Evolutionary conservation across 1,284 basidiomycete species (phyloP).

Genomic region (Apiotrichum laibachii): DNA sequence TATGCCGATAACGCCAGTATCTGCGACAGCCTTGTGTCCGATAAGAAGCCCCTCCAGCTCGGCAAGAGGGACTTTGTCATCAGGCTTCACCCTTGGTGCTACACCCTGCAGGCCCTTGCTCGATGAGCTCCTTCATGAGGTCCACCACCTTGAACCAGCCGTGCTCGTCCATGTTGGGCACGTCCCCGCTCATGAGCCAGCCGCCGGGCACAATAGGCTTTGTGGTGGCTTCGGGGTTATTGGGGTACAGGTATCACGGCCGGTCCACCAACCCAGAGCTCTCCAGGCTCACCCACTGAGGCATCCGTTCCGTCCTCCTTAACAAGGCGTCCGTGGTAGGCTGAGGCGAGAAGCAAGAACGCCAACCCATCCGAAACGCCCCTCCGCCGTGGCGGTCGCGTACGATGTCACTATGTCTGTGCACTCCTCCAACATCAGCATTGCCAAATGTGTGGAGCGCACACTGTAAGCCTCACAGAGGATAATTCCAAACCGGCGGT

Average conservation of each 20-base stretch:
- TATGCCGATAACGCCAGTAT: constrained; percentile 69
- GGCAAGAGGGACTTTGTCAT: constrained; percentile 64
- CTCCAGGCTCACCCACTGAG: constrained; percentile 63
- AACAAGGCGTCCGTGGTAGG: constrained; percentile 75
- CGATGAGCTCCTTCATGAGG: constrained; percentile 72
- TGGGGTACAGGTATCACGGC: constrained; percentile 72
- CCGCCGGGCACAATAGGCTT: constrained; percentile 61
- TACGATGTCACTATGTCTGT: constrained; percentile 31
- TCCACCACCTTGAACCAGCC: constrained; percentile 55
- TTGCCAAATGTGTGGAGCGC: constrained; percentile 31
- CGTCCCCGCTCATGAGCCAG: constrained; percentile 83
- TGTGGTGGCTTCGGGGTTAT: constrained; percentile 65
- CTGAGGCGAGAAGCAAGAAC: constrained; percentile 69
- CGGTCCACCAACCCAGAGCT: constrained; percentile 75
- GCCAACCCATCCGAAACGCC: constrained; percentile 64
- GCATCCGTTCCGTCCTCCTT: constrained; percentile 54
- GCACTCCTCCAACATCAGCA: constrained; percentile 43
- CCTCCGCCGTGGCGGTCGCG: constrained; percentile 17
- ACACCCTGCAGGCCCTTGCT: constrained; percentile 54
- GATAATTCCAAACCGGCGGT: constrained; percentile 22
- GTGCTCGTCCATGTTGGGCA: constrained; percentile 61
- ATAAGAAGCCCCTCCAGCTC: constrained; percentile 73
- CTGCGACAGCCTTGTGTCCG: constrained; percentile 65
- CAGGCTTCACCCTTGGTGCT: too few relatives aligned
- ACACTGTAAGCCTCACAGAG: constrained; percentile 45